Base-by-base conservation (phyloP, 345 rosid genomes). In the Sisymbrium irio region DNA sequence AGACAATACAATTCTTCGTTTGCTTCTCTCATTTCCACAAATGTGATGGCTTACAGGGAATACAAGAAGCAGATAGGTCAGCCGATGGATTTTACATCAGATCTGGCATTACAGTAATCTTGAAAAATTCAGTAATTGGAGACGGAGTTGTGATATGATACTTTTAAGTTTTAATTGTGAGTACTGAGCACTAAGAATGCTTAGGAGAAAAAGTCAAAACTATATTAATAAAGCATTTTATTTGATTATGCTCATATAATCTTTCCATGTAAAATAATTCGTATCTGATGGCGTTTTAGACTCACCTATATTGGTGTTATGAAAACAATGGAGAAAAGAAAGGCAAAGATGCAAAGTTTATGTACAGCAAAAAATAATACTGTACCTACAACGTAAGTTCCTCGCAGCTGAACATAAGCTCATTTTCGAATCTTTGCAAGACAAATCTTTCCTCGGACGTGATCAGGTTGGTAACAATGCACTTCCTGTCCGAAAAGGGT, bases 31-130 rank as follows among this genome's bases (percentile, higher is more conserved):
- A 47, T 62, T 39, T 59, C 64, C 51, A 47, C 71, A 22, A 40
- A 27, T 69, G 41, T 47, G 1, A 69, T 47, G 66, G 15, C 57
- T 69, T 66, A 62, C 86, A 91, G 97, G 92, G 90, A 37, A 62
- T 89, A 73, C 89, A 90, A 81, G 98, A 93, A 81, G 94, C 89
- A 18, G 97, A 93, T 28, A 89, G 98, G 79, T 81, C 97, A 32
- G 65, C 82, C 6, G 92, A 93, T 46, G 98, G 98, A 17, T 91
- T 93, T 73, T 89, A 86, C 71, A 89, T 93, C 73, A 85, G 98
- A 65, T 84, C 96, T 1, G 96, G 96, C 39, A 81, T 89, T 78
- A 87, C 86, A 8, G 22, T 93, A 15, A 82, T 85, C 56, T 65
- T 78, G 77, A 93, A 81, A 77, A 93, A 93, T 77, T 80, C 95